Percentiles rank a stretch among this genome's conserved stretches.
phyloP scores from a whole-genome alignment of 768 basidiomycete genomes.

The Xanthoconium purpureum region DNA sequence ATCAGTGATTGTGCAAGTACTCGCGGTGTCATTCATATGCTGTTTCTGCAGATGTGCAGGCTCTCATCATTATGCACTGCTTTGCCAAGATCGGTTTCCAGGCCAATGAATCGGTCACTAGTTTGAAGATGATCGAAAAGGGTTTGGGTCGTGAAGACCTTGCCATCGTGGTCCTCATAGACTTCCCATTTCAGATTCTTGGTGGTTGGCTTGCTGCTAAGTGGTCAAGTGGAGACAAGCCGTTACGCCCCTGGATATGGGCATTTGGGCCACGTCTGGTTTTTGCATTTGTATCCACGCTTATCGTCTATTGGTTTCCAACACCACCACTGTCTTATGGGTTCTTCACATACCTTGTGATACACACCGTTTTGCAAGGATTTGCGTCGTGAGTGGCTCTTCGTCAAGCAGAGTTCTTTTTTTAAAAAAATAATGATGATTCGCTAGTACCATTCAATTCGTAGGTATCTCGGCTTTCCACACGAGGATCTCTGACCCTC shows the following conservation, averaged over 20 bases:
- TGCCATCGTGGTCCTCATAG: conserved; percentile 91
- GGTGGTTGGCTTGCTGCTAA: conserved; percentile 93
- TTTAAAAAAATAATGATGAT: background rate
- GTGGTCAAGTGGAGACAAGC: conserved; percentile 80
- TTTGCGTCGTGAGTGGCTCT: conserved; percentile 69
- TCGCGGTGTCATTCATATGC: background rate
- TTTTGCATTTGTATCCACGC: conserved; percentile 68
- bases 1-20: background rate
- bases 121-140: conserved; percentile 94
- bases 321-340: conserved; percentile 62
- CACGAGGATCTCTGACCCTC: conserved; percentile 90
- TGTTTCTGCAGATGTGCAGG: conserved; percentile 72
- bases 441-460: conserved; percentile 88
- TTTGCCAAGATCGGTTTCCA: conserved; percentile 94
- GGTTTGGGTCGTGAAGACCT: conserved; percentile 94
- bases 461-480: conserved; percentile 99
- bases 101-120: conserved; percentile 88
- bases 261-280: conserved; percentile 87
- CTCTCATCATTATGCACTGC: conserved; percentile 80
- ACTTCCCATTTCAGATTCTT: conserved; percentile 95
- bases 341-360: conserved; percentile 79
- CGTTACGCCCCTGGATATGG: conserved; percentile 82
- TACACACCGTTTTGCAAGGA: conserved; percentile 78
- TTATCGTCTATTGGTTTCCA: conserved; percentile 86
- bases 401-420: background rate